These are phyloP conservation scores for Phlegmacium glaucopus DNA, from an alignment of 768 basidiomycete genomes.

Conservation along the genomic window DNA sequence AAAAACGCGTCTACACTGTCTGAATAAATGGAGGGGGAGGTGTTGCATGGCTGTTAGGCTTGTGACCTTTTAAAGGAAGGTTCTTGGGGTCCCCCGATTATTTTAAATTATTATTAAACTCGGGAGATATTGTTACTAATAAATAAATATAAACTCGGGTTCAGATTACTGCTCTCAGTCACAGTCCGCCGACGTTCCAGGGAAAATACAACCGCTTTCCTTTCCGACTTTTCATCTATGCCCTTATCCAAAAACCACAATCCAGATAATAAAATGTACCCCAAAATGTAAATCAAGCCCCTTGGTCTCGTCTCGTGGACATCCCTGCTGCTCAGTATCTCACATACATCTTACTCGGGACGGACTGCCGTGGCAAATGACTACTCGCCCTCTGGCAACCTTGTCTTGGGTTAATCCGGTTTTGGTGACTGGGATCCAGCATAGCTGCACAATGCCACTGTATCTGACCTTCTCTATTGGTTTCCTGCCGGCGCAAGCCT, in stretches of 20 bases:
- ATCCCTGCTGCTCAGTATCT: not conserved
- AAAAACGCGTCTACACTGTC: slow-evolving; percentile 19
- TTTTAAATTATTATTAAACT: too few species aligned
- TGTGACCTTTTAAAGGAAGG: not conserved
- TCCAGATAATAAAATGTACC: not conserved
- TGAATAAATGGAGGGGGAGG: slow-evolving; percentile 3
- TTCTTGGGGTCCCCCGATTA: not conserved
- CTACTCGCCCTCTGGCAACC: not conserved
- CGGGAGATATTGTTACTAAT: too few species aligned
- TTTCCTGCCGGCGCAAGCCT: too few species aligned
- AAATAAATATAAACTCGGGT: too few species aligned
- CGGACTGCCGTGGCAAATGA: not conserved
- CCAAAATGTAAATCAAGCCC: not conserved
- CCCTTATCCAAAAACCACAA: too few species aligned
- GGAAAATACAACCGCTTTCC: too few species aligned
- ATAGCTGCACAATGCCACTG: not conserved
- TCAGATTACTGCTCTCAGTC: too few species aligned
- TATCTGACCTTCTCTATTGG: too few species aligned
- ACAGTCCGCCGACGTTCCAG: too few species aligned
- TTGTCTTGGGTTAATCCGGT: not conserved
- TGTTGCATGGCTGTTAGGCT: not conserved
- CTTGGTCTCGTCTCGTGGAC: not conserved
- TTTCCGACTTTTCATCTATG: too few species aligned
- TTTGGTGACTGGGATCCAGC: not conserved
- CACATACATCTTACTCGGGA: not conserved